A percentile compares a stretch with the other conserved stretches of the same genome.
Conservation (phyloP, 805 yeast species). For the Kazachstania taianensis region DNA sequence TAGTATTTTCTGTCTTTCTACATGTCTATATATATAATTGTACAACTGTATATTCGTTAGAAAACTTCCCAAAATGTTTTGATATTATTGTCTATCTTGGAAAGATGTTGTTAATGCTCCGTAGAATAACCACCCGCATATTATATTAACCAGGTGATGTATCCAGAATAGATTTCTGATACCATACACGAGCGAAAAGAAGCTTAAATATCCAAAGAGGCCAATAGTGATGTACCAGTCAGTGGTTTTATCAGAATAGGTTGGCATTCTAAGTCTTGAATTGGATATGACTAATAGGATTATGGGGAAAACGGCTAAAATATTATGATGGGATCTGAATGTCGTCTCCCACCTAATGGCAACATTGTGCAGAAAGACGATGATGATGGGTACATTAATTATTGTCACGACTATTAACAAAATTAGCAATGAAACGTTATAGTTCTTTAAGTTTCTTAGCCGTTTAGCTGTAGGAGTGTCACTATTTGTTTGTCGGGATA, state of each 20-base stretch:
- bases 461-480: slow-evolving; percentile 5
- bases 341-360: slow-evolving; percentile 74
- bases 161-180: slow-evolving; percentile 76
- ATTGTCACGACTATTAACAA: slow-evolving; percentile 73
- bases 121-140: slow-evolving; percentile 35
- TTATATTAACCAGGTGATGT: slow-evolving; percentile 62
- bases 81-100: too few relatives aligned
- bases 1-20: neutral
- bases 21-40: neutral
- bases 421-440: slow-evolving; percentile 50
- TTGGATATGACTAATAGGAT: slow-evolving; percentile 48
- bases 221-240: slow-evolving; percentile 29
- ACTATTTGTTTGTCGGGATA: slow-evolving; percentile 2
- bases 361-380: slow-evolving; percentile 76
- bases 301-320: slow-evolving; percentile 67
- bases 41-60: neutral
- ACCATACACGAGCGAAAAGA: slow-evolving; percentile 64
- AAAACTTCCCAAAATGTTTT: neutral
- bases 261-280: slow-evolving; percentile 40
- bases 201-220: slow-evolving; percentile 41
- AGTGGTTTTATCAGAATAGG: slow-evolving; percentile 11
- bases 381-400: slow-evolving; percentile 62
- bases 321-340: slow-evolving; percentile 77
- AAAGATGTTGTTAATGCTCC: slow-evolving; percentile 4
- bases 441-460: slow-evolving; percentile 38